phyloP scores from a whole-genome alignment of 1,284 basidiomycete species.

The Fistulinella cinereoalba region DNA sequence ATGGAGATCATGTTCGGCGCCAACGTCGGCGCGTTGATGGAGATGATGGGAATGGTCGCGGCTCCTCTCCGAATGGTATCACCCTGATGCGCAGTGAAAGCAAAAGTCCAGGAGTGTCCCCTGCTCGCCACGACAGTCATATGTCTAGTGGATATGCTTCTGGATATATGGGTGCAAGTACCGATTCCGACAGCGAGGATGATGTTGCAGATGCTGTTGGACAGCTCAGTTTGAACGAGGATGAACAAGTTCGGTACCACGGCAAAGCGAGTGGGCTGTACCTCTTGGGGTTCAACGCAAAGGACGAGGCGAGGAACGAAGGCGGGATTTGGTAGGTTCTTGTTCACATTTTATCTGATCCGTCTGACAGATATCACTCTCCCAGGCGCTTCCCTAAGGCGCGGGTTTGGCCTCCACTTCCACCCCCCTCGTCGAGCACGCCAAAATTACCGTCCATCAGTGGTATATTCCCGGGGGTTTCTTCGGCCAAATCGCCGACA shows the following conservation, averaged over 20 bases:
- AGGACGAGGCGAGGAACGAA: conserved; percentile 63
- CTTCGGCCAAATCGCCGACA: conserved; percentile 4
- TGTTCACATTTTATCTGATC: neutral
- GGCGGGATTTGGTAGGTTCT: conserved; percentile 72
- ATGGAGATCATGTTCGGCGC: conserved; percentile 24
- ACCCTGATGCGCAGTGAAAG: conserved; percentile 12
- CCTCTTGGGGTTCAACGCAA: conserved; percentile 61
- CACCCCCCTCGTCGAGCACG: conserved; percentile 27
- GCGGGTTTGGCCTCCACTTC: conserved; percentile 76
- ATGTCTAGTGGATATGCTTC: conserved; percentile 23
- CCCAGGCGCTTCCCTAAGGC: conserved; percentile 76
- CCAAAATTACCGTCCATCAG: conserved; percentile 10
- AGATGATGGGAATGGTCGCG: conserved; percentile 6
- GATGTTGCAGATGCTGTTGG: conserved; percentile 72
- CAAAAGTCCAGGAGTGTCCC: conserved; percentile 21
- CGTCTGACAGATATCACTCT: neutral
- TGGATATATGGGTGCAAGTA: conserved; percentile 29
- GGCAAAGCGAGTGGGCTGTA: conserved; percentile 80
- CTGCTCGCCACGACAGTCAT: conserved; percentile 9
- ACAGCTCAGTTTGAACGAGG: conserved; percentile 82
- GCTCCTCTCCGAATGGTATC: conserved; percentile 8
- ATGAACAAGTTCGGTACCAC: conserved; percentile 75
- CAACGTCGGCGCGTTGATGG: conserved; percentile 32
- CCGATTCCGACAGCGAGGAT: conserved; percentile 42
- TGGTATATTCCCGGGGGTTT: conserved; percentile 4